Percentiles rank a stretch among this genome's conserved stretches.
These are phyloP conservation scores for Aegilops speltoides DNA, from an alignment of 176 grass and related monocot species.

Conservation along the genomic window DNA sequence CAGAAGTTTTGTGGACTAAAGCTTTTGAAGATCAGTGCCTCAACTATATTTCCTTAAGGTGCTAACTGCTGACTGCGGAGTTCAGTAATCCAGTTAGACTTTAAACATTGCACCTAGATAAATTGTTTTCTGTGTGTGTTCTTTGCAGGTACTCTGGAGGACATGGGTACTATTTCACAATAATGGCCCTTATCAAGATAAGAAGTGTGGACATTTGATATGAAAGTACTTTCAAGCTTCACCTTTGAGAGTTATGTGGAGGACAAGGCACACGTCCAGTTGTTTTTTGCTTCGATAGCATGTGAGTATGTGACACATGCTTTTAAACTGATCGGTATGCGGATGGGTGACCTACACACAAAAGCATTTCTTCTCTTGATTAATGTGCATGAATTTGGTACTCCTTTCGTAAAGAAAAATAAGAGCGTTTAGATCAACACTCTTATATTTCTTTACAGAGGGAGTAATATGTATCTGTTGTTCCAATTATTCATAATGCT, in stretches of 20 bases:
- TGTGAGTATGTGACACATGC: not conserved
- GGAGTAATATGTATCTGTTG: not conserved
- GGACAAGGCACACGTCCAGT: not conserved
- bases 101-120: not conserved
- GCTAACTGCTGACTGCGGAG: not conserved
- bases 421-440: too few relatives aligned
- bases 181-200: conserved; percentile 20
- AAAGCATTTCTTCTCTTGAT: not conserved
- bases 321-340: not conserved
- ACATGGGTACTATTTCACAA: conserved; percentile 9
- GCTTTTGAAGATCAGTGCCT: not conserved
- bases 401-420: too few relatives aligned
- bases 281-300: not conserved
- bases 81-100: not conserved
- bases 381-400: conserved; percentile 1
- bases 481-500: conserved; percentile 16
- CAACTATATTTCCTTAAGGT: conserved; percentile 13
- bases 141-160: conserved; percentile 22
- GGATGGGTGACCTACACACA: not conserved
- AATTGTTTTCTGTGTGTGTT: conserved; percentile 7
- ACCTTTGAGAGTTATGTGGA: not conserved
- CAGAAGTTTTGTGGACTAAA: conserved; percentile 21
- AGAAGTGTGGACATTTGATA: not conserved
- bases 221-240: conserved; percentile 26
- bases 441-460: too few relatives aligned